Base-by-base conservation (phyloP, 2,329 filamentous ascomycete genomes). In the Alternaria consortialis region DNA sequence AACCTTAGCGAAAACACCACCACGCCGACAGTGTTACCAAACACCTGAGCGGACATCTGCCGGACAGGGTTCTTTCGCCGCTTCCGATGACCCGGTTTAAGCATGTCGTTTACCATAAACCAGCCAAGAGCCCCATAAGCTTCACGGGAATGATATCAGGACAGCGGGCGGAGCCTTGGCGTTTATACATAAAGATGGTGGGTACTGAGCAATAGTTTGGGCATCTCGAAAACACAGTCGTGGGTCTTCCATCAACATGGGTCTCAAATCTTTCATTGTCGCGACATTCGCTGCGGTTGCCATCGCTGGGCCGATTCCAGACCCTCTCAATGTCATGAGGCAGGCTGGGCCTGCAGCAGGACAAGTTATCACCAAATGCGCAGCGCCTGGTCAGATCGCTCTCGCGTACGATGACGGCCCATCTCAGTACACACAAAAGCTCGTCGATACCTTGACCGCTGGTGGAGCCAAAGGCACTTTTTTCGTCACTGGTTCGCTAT, bases 331-430 rank as follows among this genome's bases (percentile, higher is more conserved):
- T 47, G 62, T 68, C 46, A 74, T 77, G n/a, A 66, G 66, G 25
- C 64, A 61, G 20, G 70, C 69, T 37, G 73, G 73, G 5, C 73
- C 73, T 27, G 71, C 53, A 12, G 73, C 73, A 7, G 73, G 72
- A 57, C 64, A 68, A 29, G 70, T 76, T 51, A 74, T 77, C 46
- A 71, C 65, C 7, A 74, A 74, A 40, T 76, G 75, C 62, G 61
- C 51, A 15, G 60, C 70, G 4, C 69, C 75, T 1, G 74, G 74
- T 8, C 58, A 66, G 58, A 60, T 78, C 36, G 76, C 76, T 12
- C 68, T 78, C 5, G 74, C 76, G 40, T 78, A 77, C 64, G 76
- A 78, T 36, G 76, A 78, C 29, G 76, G 76, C 2, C 76, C 76
- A 34, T 77, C 75, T 20, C 73, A 75, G 34, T 74, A 76, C 66